Base-by-base conservation (phyloP, 2,329 filamentous ascomycete species). In the Stagonosporopsis tanaceti region DNA sequence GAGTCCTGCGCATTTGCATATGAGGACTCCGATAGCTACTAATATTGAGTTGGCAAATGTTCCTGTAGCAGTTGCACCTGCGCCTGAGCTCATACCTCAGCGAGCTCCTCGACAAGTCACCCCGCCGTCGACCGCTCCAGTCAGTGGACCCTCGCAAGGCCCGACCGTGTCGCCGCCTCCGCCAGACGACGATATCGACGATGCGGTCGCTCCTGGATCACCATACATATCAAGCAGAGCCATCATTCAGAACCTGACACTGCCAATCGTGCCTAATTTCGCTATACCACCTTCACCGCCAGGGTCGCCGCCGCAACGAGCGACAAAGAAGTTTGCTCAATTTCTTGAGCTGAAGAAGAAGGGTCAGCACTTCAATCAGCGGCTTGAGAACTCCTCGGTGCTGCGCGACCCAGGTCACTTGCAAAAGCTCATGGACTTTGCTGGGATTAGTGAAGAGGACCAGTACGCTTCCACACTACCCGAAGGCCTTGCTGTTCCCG, bases 311-410 rank as follows among this genome's bases (percentile, higher is more conserved):
- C 76, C 77, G 20, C 74, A 76, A 39, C 67, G 65, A 37, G 69
- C 87, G 12, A 88, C 84, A 47, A 82, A 84, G 64, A 93, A 92
- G 67, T 89, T 94, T 65, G 83, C 86, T 61, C 86, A 87, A 57
- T 94, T 95, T 64, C 83, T 94, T 0, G 82, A 86, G 42, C 82
- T 94, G n/a, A 95, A 95, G 78, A 87, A 86, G 69, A 86, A 89
- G 61, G 88, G 88, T 4, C 82, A 88, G 15, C 91, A 95, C 76
- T 94, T 94, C 81, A 93, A 95, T 73, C 81, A 87, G 66, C 88
- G 89, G 60, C 80, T 95, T 8, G 85, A 89, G 34, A 82, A 83
- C 55, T 90, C 88, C 0, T 77, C 84, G 0, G 86, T 89, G 7
- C 79, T 93, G 57, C 85, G 85, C 48, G 94, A 94, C 70, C 91